phyloP scores from a whole-genome alignment of 768 basidiomycete genomes.

The Lactarius pseudohatsudake region DNA sequence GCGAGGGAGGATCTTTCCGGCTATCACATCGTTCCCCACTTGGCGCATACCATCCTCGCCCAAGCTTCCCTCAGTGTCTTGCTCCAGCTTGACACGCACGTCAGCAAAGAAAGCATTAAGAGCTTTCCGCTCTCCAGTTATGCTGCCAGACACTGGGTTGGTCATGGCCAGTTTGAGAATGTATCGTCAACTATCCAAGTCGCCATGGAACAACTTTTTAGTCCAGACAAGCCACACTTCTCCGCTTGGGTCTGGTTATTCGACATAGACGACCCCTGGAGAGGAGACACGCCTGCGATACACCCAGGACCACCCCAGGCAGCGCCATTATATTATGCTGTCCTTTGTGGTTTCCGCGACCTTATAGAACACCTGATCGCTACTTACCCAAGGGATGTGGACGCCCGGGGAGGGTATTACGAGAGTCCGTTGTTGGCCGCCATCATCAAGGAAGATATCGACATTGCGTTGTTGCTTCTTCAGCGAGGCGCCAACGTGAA shows the following conservation, averaged over 20 bases:
- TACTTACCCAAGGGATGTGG: neutral
- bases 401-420: neutral
- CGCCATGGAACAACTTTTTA: constrained; percentile 7
- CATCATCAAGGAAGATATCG: neutral
- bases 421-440: neutral
- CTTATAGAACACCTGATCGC: constrained; percentile 1
- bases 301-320: neutral
- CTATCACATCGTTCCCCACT: neutral
- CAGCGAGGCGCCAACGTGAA: constrained; percentile 1
- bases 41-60: neutral
- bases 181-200: neutral
- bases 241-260: constrained; percentile 5
- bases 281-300: neutral
- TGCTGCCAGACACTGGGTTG: constrained; percentile 7
- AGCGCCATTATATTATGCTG: constrained; percentile 5
- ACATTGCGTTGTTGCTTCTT: neutral
- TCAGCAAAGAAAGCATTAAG: neutral
- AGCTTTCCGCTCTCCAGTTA: neutral
- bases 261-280: neutral
- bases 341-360: neutral
- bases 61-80: constrained; percentile 3
- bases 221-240: neutral
- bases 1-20: neutral
- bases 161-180: neutral
- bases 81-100: neutral